phyloP scores from a whole-genome alignment of 2,329 filamentous ascomycete species.

The Ilyonectria mors-panacis region DNA sequence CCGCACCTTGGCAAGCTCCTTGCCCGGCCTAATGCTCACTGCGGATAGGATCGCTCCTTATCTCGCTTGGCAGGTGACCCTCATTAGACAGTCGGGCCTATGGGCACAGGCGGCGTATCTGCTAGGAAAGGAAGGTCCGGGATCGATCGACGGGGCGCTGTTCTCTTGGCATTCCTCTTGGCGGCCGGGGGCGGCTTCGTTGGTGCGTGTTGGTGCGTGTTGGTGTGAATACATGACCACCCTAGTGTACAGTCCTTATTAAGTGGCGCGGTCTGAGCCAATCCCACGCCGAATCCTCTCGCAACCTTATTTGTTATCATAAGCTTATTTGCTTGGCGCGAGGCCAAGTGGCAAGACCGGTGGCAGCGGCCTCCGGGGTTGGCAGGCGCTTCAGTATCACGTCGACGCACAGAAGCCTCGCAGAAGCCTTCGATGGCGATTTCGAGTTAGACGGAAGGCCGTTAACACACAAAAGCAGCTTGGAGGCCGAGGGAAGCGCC shows the following conservation, averaged over 20 bases:
- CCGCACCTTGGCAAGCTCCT: conserved; percentile 38
- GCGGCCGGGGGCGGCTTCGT: background rate
- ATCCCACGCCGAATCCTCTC: conserved; percentile 12
- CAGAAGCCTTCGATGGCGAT: background rate
- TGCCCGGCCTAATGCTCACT: background rate
- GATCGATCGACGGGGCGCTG: conserved; percentile 34
- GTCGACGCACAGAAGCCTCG: background rate
- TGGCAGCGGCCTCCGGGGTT: background rate
- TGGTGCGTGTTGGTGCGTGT: background rate
- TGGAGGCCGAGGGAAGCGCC: background rate
- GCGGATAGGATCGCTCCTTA: conserved; percentile 31
- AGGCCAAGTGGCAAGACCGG: conserved; percentile 1
- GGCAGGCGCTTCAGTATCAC: background rate
- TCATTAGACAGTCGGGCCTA: conserved; percentile 19
- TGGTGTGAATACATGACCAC: too few species aligned
- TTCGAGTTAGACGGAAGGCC: background rate
- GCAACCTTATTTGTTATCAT: conserved; percentile 41
- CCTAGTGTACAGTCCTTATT: conserved; percentile 14
- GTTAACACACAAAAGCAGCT: background rate
- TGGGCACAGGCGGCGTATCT: conserved; percentile 19
- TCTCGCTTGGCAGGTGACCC: conserved; percentile 41
- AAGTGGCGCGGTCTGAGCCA: conserved; percentile 24
- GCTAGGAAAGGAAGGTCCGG: conserved; percentile 42
- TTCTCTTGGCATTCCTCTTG: conserved; percentile 32
- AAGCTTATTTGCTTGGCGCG: conserved; percentile 1